These are phyloP conservation scores for Dimocarpus longan DNA, from an alignment of 345 rosid species.

Conservation along the genomic window DNA sequence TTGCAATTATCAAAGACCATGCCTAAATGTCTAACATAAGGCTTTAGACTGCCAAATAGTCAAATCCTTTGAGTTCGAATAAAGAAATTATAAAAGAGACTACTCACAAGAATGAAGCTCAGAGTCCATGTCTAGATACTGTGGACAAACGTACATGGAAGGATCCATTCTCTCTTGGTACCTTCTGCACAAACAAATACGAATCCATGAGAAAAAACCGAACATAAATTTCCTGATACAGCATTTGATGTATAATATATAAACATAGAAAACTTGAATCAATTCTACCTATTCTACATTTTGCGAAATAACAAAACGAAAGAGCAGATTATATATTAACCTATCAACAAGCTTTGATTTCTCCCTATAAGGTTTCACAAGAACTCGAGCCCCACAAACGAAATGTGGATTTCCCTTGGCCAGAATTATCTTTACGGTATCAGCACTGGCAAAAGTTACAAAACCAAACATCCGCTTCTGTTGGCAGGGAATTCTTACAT, in stretches of 20 bases:
- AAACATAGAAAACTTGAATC: neutral
- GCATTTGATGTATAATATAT: neutral
- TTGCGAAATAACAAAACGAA: neutral
- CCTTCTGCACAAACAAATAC: conserved; percentile 37
- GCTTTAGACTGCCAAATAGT: neutral
- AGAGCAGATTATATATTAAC: conserved; percentile 30
- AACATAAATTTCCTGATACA: neutral
- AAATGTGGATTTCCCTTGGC: conserved; percentile 73
- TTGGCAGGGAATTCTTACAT: conserved; percentile 75
- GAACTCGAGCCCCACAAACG: conserved; percentile 71
- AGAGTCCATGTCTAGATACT: conserved; percentile 43
- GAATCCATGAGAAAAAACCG: neutral
- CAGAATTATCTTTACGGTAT: conserved; percentile 57
- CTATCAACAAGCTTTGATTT: conserved; percentile 60
- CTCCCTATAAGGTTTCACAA: conserved; percentile 75
- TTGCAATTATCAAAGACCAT: neutral
- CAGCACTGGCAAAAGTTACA: conserved; percentile 59
- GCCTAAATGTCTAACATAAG: neutral
- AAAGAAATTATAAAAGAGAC: neutral
- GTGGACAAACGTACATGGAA: conserved; percentile 37
- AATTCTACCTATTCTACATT: neutral
- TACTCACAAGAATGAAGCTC: conserved; percentile 56
- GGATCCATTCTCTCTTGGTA: conserved; percentile 48
- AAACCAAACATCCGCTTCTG: conserved; percentile 75
- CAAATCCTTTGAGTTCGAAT: neutral